Base-by-base conservation (phyloP, 345 rosid genomes). In the Turritis glabra region DNA sequence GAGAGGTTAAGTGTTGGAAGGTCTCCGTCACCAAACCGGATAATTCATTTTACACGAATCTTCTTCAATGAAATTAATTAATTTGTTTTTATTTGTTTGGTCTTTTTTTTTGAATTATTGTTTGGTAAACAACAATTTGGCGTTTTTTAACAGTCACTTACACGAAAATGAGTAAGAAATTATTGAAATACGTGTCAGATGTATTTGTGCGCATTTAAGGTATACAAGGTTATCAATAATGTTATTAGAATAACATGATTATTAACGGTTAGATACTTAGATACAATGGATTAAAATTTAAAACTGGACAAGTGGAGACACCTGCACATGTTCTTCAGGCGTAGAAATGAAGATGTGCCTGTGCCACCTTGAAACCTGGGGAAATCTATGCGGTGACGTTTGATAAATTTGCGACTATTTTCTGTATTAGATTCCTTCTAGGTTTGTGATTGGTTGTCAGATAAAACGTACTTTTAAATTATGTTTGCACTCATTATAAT, bases 1-100 rank as follows among this genome's bases (percentile, higher is more conserved):
- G 98, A 4, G 95, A 88, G 84, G 80, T 87, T 5, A 90, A 77
- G 77, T 82, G 76, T 70, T 87, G 98, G 95, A 86, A 77, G 67
- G 84, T 89, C 29, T 55, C 80, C 32, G 59, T 89, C 43, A 82
- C 86, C 53, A 77, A 43, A 67, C 81, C 71, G 54, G 52, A 22
- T 25, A 67, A 67, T 64, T 80, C 79, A 13, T 17, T 75, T 17
- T 55, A 74, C 55, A 61, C 37, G 15, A 17, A 76, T 76, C 59
- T 47, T 15, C 22, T 25, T 50, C 17, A 21, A 40, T 77, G n/a
- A 25, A 44, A 44, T 44, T 44, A 51, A 19, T 50, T 48, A 30
- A 21, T 35, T 58, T 62, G 14, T 37, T 60, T 58, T 62, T 25
- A 67, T 8, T 18, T 26, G 27, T 57, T 0, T 7, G 4, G 3